Evolutionary conservation across 805 yeast genomes (phyloP), one percentile per base, ranked within the genome.

Genomic region (Cyberlindnera subsufficiens): DNA sequence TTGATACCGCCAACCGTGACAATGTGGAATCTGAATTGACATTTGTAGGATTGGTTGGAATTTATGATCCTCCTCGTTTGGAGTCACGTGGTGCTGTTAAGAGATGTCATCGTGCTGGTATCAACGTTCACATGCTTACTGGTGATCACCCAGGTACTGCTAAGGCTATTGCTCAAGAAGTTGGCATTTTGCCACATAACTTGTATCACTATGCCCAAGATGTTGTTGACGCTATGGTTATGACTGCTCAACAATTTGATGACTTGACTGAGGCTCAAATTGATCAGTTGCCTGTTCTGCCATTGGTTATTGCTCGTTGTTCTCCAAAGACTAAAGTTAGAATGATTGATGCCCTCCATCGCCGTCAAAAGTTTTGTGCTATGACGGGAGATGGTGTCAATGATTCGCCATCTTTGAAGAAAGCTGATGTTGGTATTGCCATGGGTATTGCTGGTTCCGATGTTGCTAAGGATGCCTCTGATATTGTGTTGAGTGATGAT

Each of bases 301-400:
- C 91, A 2, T 67, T 83, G 40, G 93, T 84, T 25, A 78, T 85
- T 64, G 93, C 93, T 4, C 70, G 93, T 48, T 85, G 91, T 65
- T 85, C 91, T 5, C 93, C 91, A 3, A 82, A 80, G 59, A 84
- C 90, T 18, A 84, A 85, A 60, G 91, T 84, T 15, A 71, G 88
- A 50, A 79, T 85, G 82, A 82, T 85, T 53, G 89, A 84, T 42
- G 90, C 91, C 1, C 74, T 68, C 53, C 89, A 74, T 67, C 80
- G 74, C 55, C 76, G 77, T 61, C 64, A 71, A 49, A 68, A 79
- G 58, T 72, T 79, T 63, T 72, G 82, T 63, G 91, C 91, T 16
- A 85, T 84, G 91, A 82, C 88, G 25, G 88, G 88, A 48, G 91
- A 84, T 60, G 91, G 91, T 49, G 90, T 84, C 36, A 84, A 84